Conservation (phyloP, 805 yeast genomes). For the Grigorovia yakushimaensis region DNA sequence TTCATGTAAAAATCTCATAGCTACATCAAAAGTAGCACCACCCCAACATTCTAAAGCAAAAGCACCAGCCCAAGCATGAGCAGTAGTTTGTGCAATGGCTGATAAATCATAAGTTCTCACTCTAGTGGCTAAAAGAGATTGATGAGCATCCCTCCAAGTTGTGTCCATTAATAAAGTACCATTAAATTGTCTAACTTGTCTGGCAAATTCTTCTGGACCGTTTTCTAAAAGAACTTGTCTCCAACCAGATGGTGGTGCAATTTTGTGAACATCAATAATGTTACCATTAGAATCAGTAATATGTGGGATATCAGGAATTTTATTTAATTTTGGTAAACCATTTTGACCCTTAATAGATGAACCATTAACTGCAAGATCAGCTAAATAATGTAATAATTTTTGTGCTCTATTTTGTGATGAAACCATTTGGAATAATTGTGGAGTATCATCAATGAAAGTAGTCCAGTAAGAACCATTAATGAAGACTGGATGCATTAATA, state of each 20-base stretch:
- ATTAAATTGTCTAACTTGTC: constrained; percentile 69
- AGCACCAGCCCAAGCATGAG: constrained; percentile 80
- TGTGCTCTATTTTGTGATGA: constrained; percentile 94
- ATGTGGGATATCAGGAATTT: constrained; percentile 68
- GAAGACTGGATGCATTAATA: constrained; percentile 83
- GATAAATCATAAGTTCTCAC: constrained; percentile 88
- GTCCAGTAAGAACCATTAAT: constrained; percentile 91
- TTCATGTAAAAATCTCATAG: constrained; percentile 96
- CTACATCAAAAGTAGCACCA: constrained; percentile 98
- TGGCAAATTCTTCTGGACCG: constrained; percentile 87
- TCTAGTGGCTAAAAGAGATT: constrained; percentile 92
- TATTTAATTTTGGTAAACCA: constrained; percentile 75
- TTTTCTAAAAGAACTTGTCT: constrained; percentile 73
- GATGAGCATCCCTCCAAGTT: constrained; percentile 99
- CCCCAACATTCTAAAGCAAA: constrained; percentile 99
- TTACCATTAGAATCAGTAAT: constrained; percentile 55
- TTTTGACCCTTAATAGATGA: constrained; percentile 92
- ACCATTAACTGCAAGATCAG: constrained; percentile 92
- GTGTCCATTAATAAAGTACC: constrained; percentile 96
- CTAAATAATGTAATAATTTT: constrained; percentile 81
- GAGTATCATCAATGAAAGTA: constrained; percentile 96
- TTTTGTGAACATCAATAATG: constrained; percentile 45
- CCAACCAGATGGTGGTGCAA: constrained; percentile 73
- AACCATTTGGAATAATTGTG: constrained; percentile 89
- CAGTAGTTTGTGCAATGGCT: constrained; percentile 89